phyloP scores from a whole-genome alignment of 2,329 filamentous ascomycete genomes.

The Fusarium sp. region DNA sequence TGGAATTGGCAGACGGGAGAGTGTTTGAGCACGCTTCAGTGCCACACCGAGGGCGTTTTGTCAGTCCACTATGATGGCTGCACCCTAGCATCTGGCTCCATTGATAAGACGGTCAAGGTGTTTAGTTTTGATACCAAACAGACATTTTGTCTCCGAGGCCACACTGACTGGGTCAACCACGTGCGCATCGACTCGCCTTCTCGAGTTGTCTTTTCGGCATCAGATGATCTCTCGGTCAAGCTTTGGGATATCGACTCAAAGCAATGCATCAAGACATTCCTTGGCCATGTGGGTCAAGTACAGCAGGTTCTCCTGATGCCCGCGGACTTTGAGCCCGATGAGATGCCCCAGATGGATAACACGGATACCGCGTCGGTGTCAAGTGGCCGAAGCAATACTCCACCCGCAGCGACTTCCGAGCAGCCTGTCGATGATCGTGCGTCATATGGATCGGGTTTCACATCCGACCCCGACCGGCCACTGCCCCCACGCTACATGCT shows the following conservation, averaged over 20 bases:
- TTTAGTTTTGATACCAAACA: conserved; percentile 92
- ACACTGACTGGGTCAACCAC: conserved; percentile 97
- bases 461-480: conserved; percentile 72
- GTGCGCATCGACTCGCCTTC: conserved; percentile 87
- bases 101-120: conserved; percentile 90
- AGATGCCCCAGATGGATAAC: conserved; percentile 64
- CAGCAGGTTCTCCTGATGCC: conserved; percentile 91
- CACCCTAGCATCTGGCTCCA: conserved; percentile 88
- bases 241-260: conserved; percentile 94
- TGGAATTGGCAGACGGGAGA: conserved; percentile 98
- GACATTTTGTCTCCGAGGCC: conserved; percentile 84
- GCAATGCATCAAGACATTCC: conserved; percentile 81
- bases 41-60: conserved; percentile 87
- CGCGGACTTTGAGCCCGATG: conserved; percentile 90
- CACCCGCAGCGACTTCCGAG: conserved; percentile 50
- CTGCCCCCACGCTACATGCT: conserved; percentile 92
- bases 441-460: conserved; percentile 74
- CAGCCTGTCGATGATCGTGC: conserved; percentile 63
- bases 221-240: conserved; percentile 91
- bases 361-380: conserved; percentile 69
- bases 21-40: conserved; percentile 84
- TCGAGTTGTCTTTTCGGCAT: conserved; percentile 91
- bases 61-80: conserved; percentile 89
- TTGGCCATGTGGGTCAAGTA: conserved; percentile 94
- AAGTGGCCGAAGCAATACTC: conserved; percentile 63